phyloP scores from a whole-genome alignment of 768 basidiomycete species.

The Melanogaster broomeanus region DNA sequence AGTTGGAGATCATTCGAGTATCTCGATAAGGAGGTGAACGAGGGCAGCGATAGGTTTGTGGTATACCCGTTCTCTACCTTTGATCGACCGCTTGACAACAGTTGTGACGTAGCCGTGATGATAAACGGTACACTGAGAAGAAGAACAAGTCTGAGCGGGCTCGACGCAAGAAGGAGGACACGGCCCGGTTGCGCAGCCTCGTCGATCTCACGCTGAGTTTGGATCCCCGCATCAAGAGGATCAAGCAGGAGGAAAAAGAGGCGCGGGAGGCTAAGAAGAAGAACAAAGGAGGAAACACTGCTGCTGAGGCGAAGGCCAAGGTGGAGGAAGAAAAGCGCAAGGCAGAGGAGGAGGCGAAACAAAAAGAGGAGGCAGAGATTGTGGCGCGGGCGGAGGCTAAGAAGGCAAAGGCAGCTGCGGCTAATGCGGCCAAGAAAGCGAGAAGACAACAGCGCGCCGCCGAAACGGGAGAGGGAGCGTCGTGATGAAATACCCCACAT shows the following conservation, averaged over 20 bases:
- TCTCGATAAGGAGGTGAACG: conserved; percentile 97
- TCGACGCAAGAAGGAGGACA: conserved; percentile 96
- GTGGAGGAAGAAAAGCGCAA: conserved; percentile 61
- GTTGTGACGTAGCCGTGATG: conserved; percentile 72
- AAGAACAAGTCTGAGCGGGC: conserved; percentile 99
- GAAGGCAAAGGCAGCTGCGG: conserved; percentile 82
- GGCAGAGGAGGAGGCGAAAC: conserved; percentile 69
- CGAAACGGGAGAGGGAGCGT: conserved; percentile 34
- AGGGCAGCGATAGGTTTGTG: conserved; percentile 89
- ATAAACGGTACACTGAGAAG: conserved; percentile 98
- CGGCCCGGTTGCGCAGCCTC: conserved; percentile 78
- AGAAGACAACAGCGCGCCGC: conserved; percentile 60
- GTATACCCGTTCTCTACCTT: neutral
- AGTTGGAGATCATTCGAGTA: conserved; percentile 98
- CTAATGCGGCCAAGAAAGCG: conserved; percentile 91
- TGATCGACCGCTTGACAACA: conserved; percentile 11
- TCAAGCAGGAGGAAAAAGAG: conserved; percentile 96
- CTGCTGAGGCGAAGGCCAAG: conserved; percentile 51
- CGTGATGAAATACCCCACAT: conserved; percentile 8
- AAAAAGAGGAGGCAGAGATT: conserved; percentile 86
- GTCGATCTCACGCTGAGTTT: conserved; percentile 83
- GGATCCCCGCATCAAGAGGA: conserved; percentile 96
- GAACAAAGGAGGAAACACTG: conserved; percentile 41
- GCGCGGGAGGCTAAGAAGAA: conserved; percentile 91
- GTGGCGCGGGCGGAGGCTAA: conserved; percentile 72